These are phyloP conservation scores for Fusarium xylarioides DNA, from an alignment of 2,329 filamentous ascomycete species.

Conservation along the genomic window DNA sequence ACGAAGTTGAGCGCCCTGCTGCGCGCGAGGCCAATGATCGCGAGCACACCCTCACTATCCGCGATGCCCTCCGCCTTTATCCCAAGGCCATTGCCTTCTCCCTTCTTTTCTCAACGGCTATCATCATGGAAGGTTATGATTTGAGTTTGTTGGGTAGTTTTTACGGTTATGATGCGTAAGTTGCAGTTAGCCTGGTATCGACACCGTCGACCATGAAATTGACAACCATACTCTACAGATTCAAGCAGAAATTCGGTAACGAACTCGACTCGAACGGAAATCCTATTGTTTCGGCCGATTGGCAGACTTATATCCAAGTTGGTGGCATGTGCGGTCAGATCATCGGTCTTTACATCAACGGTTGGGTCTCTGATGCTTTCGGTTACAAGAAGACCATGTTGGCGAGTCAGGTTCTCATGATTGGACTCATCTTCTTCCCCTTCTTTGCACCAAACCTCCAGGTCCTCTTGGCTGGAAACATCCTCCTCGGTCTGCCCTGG, in stretches of 20 bases:
- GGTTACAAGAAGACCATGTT: slow-evolving; percentile 45
- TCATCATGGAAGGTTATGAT: slow-evolving; percentile 51
- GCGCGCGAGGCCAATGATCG: slow-evolving; percentile 15
- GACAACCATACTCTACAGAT: neutral
- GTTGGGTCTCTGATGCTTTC: slow-evolving; percentile 15
- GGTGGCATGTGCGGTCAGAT: slow-evolving; percentile 22
- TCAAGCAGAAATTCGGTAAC: slow-evolving; percentile 22
- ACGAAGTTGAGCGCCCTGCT: slow-evolving; percentile 7
- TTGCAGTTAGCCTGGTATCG: slow-evolving; percentile 39
- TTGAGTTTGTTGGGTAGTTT: slow-evolving; percentile 38
- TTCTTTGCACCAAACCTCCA: slow-evolving; percentile 56
- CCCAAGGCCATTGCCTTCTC: slow-evolving; percentile 49
- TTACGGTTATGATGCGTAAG: slow-evolving; percentile 45
- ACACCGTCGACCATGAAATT: slow-evolving; percentile 33
- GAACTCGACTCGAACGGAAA: slow-evolving; percentile 13
- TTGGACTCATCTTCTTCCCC: slow-evolving; percentile 57
- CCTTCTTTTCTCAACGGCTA: slow-evolving; percentile 49
- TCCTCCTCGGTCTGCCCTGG: slow-evolving; percentile 58
- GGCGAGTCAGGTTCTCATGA: slow-evolving; percentile 49
- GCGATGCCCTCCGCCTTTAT: slow-evolving; percentile 51
- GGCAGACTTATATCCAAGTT: slow-evolving; percentile 22
- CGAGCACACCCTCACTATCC: slow-evolving; percentile 46
- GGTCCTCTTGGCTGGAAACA: slow-evolving; percentile 54
- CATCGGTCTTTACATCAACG: slow-evolving; percentile 17
- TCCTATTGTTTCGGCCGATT: slow-evolving; percentile 8